Evolutionary conservation across 2,329 filamentous ascomycete genomes (phyloP).

Genomic region (Cordyceps cateniannulata): DNA sequence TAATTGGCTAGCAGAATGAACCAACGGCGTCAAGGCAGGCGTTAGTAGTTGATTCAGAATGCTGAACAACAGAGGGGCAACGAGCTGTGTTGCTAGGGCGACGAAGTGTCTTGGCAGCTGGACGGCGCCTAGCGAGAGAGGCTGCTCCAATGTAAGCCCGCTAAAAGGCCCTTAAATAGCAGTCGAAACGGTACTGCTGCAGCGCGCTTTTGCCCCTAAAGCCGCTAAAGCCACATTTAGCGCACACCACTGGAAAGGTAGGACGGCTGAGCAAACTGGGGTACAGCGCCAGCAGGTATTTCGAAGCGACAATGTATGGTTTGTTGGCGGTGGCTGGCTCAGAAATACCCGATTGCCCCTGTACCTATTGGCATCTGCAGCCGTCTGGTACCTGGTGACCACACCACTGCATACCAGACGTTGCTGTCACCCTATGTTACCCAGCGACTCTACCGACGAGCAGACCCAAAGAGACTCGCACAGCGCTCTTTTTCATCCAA

Average conservation of each 20-base stretch:
- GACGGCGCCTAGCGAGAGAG: background rate
- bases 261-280: background rate
- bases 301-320: too few relatives aligned
- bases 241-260: background rate
- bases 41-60: constrained; percentile 7
- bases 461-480: background rate
- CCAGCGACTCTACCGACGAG: background rate
- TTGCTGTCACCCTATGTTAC: background rate
- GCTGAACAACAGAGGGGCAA: constrained; percentile 19
- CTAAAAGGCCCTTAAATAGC: background rate
- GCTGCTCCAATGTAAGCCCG: background rate
- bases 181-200: background rate
- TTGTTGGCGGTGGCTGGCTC: too few relatives aligned
- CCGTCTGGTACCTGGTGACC: background rate
- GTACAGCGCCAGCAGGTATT: background rate
- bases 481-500: background rate
- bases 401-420: constrained; percentile 9
- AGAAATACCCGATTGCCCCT: too few relatives aligned
- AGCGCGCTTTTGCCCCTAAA: background rate
- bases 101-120: background rate
- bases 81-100: constrained; percentile 16
- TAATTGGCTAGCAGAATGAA: constrained; percentile 4
- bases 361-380: too few relatives aligned
- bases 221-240: background rate
- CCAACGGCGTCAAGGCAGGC: constrained; percentile 6